Evolutionary conservation across 2,329 filamentous ascomycete species (phyloP).

Genomic region (Aspergillus arachidicola): DNA sequence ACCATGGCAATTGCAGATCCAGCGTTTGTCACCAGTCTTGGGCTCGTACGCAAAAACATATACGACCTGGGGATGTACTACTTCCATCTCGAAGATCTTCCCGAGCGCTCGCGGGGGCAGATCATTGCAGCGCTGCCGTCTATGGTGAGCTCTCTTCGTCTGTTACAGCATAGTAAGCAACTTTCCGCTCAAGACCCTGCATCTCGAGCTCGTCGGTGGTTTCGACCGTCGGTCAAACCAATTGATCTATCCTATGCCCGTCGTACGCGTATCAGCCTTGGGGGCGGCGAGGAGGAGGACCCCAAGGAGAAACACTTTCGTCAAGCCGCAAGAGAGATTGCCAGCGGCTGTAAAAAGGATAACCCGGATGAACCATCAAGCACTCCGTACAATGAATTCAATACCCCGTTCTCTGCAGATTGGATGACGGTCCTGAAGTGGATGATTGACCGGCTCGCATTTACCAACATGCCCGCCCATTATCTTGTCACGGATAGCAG

Average conservation of each 20-base stretch:
- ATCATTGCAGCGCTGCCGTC: neutral
- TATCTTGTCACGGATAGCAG: too few species aligned
- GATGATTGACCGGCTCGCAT: too few species aligned
- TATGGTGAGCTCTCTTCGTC: neutral
- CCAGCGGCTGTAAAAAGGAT: neutral
- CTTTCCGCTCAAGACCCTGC: neutral
- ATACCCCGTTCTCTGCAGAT: too few species aligned
- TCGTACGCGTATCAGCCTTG: too few species aligned
- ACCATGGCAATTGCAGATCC: slow-evolving; percentile 42
- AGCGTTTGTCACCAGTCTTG: slow-evolving; percentile 23
- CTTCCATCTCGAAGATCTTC: neutral
- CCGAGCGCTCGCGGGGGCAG: neutral
- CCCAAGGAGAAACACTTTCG: neutral
- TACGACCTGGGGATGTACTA: neutral
- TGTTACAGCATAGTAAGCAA: neutral
- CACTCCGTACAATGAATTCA: neutral
- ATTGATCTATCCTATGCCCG: neutral
- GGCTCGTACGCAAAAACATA: neutral
- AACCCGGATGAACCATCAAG: neutral
- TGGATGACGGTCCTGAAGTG: too few species aligned
- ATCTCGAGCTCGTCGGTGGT: neutral
- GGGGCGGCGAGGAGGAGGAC: too few species aligned
- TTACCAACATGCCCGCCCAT: too few species aligned
- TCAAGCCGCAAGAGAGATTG: neutral
- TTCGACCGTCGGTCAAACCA: neutral